Evolutionary conservation across 441 rosid genomes (phyloP).

Genomic region (Croton setiger): DNA sequence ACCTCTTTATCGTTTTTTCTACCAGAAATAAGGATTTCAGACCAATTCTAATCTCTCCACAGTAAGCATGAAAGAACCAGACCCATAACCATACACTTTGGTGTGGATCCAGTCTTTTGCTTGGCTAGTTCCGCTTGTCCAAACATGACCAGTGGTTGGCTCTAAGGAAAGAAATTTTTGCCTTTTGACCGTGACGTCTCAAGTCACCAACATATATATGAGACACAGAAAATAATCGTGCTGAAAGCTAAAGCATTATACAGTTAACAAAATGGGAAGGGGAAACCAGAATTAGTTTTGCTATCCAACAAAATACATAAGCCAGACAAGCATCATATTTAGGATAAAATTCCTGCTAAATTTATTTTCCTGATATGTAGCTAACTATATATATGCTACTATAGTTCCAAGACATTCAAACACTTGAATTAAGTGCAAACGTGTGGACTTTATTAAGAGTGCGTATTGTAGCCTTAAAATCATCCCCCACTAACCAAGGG

Average conservation of each 20-base stretch:
- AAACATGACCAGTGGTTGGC: no score
- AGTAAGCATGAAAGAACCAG: no score
- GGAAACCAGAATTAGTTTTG: not conserved
- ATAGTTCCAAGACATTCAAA: not conserved
- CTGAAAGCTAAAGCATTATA: not conserved
- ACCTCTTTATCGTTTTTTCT: no score
- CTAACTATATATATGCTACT: not conserved
- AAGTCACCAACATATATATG: no score
- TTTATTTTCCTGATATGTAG: no score
- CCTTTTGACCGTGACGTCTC: no score
- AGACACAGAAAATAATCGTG: not conserved
- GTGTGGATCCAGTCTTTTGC: no score
- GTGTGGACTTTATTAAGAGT: not conserved
- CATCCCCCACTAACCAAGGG: not conserved
- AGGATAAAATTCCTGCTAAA: not conserved
- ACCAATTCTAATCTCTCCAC: no score
- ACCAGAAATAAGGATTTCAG: no score
- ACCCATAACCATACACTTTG: no score
- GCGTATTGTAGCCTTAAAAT: not conserved
- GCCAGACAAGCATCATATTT: not conserved
- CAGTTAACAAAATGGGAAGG: not conserved
- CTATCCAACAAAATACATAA: not conserved
- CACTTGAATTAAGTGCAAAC: not conserved
- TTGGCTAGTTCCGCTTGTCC: no score
- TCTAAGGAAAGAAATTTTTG: no score